Base-by-base conservation (phyloP, 2,329 filamentous ascomycete species). In the Ceratocystis diversiconidia region DNA sequence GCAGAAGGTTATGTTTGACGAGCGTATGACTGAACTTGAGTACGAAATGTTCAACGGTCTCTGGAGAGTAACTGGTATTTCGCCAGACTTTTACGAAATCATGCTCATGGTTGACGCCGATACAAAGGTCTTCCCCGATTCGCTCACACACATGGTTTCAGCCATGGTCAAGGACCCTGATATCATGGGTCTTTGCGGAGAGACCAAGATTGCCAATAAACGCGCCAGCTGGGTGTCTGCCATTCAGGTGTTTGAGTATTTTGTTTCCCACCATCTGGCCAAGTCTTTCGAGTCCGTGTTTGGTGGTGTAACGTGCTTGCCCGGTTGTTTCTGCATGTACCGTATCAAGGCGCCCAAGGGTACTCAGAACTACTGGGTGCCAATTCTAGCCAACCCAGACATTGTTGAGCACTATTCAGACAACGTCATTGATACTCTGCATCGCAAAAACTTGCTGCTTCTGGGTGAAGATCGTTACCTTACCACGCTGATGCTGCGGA, bases 311-410 rank as follows among this genome's bases (percentile, higher is more conserved):
- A 99, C 94, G 69, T 99, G 94, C 81, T 81, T 99, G 71, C 94
- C 94, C 17, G 94, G 94, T 69, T 99, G 94, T 80, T 99, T 99
- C 85, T 96, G 91, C 82, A 99, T 99, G 95, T 99, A 99, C 79
- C 89, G 94, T 72, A 97, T 99, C 83, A 99, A 99, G 78, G 89
- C 94, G 36, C 95, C 94, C 68, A 99, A 99, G 79, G 94, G 94
- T 70, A 92, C 89, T 30, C 91, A 97, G 75, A 97, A 99, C 79
- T 99, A 97, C 78, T 99, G 94, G 94, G 94, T 99, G 28, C 94
- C 94, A 6, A 97, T 99, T 72, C 83, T 99, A 69, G 94, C 94
- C 71, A 99, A 99, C 75, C 95, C 95, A 2, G 95, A 99, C 73
- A 89, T 99, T 55, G 95, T 99, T 60, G 94, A 99, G 77, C 94